Percentiles rank a stretch among this genome's conserved stretches.
Conservation (phyloP, 768 basidiomycete species). For the Austroboletus eburneus region DNA sequence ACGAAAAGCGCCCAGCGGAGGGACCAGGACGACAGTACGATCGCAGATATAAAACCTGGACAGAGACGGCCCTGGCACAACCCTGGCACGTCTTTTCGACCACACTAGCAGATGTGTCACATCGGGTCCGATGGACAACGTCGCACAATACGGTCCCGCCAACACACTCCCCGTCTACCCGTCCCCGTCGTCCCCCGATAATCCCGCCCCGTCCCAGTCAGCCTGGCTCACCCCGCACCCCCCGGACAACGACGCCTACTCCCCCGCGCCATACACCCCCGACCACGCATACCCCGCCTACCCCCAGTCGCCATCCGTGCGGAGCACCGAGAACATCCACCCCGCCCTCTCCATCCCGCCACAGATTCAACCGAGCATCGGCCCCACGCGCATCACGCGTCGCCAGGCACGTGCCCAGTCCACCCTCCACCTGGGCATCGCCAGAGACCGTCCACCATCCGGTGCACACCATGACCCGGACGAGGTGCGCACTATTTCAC, state of each 20-base stretch:
- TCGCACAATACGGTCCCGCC: constrained; percentile 27
- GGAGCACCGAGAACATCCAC: constrained; percentile 25
- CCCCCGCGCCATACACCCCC: constrained; percentile 22
- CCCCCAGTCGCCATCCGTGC: constrained; percentile 28
- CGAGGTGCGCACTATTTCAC: constrained; percentile 18
- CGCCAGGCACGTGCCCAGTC: constrained; percentile 38
- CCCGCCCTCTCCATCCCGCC: constrained; percentile 27
- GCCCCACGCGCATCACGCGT: constrained; percentile 48
- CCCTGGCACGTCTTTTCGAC: constrained; percentile 29
- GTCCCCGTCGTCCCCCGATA: constrained; percentile 26
- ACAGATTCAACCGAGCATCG: constrained; percentile 50
- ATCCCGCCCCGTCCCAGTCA: constrained; percentile 18
- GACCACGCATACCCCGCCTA: constrained; percentile 27
- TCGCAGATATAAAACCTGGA: constrained; percentile 30
- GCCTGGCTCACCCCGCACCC: constrained; percentile 35
- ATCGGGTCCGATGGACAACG: constrained; percentile 35
- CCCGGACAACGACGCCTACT: constrained; percentile 37
- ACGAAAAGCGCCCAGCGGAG: constrained; percentile 8
- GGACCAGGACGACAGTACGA: constrained; percentile 8
- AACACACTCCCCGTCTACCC: constrained; percentile 31
- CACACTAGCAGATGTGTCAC: constrained; percentile 34
- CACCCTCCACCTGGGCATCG: constrained; percentile 31
- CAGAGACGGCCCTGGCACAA: constrained; percentile 22
- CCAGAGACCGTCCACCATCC: constrained; percentile 27
- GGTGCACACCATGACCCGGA: constrained; percentile 23